A percentile compares a stretch with the other conserved stretches of the same genome.
phyloP scores from a whole-genome alignment of 2,329 filamentous ascomycete species.

The Claviceps africana region DNA sequence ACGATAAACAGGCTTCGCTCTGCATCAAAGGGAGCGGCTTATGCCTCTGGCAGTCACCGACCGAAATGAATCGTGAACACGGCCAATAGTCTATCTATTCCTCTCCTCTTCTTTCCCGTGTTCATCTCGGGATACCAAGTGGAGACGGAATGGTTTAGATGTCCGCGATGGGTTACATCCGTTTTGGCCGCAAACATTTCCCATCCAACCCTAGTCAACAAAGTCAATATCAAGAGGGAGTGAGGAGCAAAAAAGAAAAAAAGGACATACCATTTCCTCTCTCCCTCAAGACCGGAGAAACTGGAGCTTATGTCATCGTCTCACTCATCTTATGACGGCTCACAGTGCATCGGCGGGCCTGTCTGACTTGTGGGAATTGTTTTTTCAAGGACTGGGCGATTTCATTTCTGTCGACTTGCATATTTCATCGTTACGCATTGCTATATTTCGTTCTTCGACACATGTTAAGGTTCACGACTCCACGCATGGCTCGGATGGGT shows the following conservation, averaged over 20 bases:
- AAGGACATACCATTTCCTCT: too few species aligned
- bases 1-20: slow-evolving; percentile 75
- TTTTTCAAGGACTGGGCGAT: slow-evolving; percentile 7
- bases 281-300: neutral
- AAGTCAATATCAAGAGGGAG: neutral
- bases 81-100: slow-evolving; percentile 2
- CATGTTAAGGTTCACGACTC: slow-evolving; percentile 19
- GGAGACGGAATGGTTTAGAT: slow-evolving; percentile 3
- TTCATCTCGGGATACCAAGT: slow-evolving; percentile 5
- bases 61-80: slow-evolving; percentile 18
- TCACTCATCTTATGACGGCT: neutral
- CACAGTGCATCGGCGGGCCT: neutral
- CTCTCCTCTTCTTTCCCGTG: slow-evolving; percentile 2
- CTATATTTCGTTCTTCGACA: slow-evolving; percentile 31
- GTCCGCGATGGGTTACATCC: neutral
- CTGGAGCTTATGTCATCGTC: neutral
- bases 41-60: slow-evolving; percentile 26
- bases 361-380: neutral
- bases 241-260: neutral
- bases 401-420: slow-evolving; percentile 8
- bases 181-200: neutral
- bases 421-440: slow-evolving; percentile 19
- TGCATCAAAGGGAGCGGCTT: slow-evolving; percentile 55
- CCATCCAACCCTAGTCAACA: neutral
- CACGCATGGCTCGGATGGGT: slow-evolving; percentile 25